A percentile compares a stretch with the other conserved stretches of the same genome.
Evolutionary conservation across 306 rosid genomes (phyloP).

Genomic region (Macrotyloma uniflorum): DNA sequence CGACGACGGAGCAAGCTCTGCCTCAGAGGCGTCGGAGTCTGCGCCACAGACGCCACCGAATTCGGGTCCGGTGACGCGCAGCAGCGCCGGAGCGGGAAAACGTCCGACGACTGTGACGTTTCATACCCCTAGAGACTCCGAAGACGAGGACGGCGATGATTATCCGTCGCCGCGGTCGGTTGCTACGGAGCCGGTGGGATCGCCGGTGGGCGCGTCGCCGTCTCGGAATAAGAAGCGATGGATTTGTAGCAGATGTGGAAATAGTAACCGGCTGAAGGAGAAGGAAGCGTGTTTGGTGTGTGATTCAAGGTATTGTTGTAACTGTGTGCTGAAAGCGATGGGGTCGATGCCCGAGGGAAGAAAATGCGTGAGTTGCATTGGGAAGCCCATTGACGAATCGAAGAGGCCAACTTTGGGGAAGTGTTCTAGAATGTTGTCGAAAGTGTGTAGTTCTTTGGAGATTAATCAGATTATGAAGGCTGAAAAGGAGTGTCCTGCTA

Average conservation of each 20-base stretch:
- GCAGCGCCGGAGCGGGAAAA: constrained; percentile 33
- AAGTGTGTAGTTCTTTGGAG: constrained; percentile 85
- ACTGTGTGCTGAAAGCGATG: constrained; percentile 87
- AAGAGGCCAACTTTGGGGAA: constrained; percentile 72
- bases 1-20: constrained; percentile 41
- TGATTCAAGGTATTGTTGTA: constrained; percentile 70
- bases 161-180: constrained; percentile 56
- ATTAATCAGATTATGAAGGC: constrained; percentile 87
- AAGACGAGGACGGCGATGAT: constrained; percentile 61
- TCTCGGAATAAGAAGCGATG: constrained; percentile 47
- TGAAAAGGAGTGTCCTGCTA: constrained; percentile 78
- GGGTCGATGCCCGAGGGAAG: constrained; percentile 97
- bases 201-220: constrained; percentile 37
- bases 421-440: constrained; percentile 71
- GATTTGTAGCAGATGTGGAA: constrained; percentile 74
- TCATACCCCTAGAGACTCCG: constrained; percentile 63
- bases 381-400: constrained; percentile 71
- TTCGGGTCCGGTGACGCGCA: constrained; percentile 27
- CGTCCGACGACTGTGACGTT: constrained; percentile 66
- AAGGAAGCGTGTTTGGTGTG: constrained; percentile 85
- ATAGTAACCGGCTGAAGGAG: constrained; percentile 73
- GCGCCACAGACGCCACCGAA: constrained; percentile 6
- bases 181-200: constrained; percentile 61
- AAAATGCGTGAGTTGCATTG: constrained; percentile 85
- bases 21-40: constrained; percentile 31